A percentile compares a stretch with the other conserved stretches of the same genome.
Conservation (phyloP, 2,329 filamentous ascomycete genomes). For the Alternaria longipes region DNA sequence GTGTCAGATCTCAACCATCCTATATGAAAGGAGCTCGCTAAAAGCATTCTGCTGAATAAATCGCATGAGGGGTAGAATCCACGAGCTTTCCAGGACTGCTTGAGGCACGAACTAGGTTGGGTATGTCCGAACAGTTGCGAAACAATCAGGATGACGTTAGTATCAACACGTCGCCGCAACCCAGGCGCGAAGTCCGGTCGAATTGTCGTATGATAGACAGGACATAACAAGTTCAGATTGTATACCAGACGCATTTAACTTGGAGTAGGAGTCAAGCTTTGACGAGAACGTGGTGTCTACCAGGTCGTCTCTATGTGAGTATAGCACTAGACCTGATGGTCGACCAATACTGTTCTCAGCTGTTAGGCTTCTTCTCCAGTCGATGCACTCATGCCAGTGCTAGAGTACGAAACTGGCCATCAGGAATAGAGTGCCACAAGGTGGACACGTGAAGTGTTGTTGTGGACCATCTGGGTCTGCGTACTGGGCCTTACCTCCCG, state of each 20-base stretch:
- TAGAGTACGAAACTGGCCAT: background rate
- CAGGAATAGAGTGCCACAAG: background rate
- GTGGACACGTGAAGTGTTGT: background rate
- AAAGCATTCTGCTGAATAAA: background rate
- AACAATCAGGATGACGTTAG: too few species aligned
- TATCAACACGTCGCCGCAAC: too few species aligned
- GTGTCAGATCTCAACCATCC: too few species aligned
- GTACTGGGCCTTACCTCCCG: background rate
- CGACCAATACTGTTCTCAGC: background rate
- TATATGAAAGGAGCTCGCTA: too few species aligned
- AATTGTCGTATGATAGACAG: too few species aligned
- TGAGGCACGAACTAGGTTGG: background rate
- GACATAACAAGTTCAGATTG: too few species aligned
- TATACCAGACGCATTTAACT: too few species aligned
- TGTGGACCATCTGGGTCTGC: background rate
- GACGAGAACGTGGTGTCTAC: too few species aligned
- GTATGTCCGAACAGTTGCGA: background rate
- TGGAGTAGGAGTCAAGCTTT: too few species aligned
- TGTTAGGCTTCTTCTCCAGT: background rate
- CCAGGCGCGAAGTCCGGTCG: too few species aligned
- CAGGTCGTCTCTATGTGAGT: too few species aligned
- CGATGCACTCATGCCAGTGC: background rate
- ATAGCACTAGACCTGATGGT: background rate
- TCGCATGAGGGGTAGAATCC: background rate
- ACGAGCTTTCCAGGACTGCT: background rate